Base-by-base conservation (phyloP, 139 green algal species). In the Chlorella sp. region DNA sequence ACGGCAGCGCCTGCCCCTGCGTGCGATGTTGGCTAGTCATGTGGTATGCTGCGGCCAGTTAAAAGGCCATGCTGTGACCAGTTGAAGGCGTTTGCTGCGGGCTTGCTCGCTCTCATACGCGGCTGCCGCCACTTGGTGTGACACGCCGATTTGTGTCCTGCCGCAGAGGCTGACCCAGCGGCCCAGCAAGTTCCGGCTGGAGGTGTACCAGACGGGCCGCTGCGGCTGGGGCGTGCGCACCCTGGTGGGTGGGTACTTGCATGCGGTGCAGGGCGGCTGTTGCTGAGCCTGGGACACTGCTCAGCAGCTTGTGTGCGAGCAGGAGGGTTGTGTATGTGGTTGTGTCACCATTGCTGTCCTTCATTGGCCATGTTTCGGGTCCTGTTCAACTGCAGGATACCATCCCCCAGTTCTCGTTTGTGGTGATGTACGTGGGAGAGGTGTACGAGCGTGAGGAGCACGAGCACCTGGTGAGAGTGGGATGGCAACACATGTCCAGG, bases 211-310 rank as follows among this genome's bases (percentile, higher is more conserved):
- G 68, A 93, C 89, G 0, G 2, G 0, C n/a, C 69, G 84, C 34
- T 65, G 46, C 11, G 91, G 91, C 65, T 94, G 90, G 90, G 91
- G 87, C 16, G 75, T 94, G 64, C 85, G 87, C 69, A 86, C 65
- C 80, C 91, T 88, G 90, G 80, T 84, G 65, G 68, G 80, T 30
- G 56, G n/a, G 44, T 17, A 32, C 30, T 3, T 11, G 60, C 9
- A 8, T 19, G 56, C 22, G 11, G 24, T 14, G 62, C 36, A 7
- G 19, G 24, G 22, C 68, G 46, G 65, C n/a, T 41, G n/a, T 73
- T 17, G 14, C n/a, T n/a, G n/a, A n/a, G n/a, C n/a, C n/a, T n/a
- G n/a, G n/a, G n/a, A n/a, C n/a, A n/a, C n/a, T n/a, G n/a, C n/a
- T n/a, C n/a, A n/a, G n/a, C n/a, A n/a, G n/a, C n/a, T n/a, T n/a